phyloP scores from a whole-genome alignment of 495 filamentous ascomycete genomes.

The Cryomyces antarcticus region DNA sequence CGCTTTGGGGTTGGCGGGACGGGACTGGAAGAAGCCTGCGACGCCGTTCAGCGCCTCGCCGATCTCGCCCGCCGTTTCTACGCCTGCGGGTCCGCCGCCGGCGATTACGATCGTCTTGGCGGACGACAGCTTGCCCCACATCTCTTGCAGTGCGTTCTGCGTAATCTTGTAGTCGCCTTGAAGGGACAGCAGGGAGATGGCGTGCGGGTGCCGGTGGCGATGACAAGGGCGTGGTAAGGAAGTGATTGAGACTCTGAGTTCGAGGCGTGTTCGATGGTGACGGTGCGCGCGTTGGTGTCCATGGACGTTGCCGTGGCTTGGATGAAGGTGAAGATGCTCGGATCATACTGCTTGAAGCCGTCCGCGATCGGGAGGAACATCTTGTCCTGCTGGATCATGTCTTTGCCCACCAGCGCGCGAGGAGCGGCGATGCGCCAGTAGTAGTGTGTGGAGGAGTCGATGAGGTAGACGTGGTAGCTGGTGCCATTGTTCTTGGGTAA shows the following conservation, averaged over 20 bases:
- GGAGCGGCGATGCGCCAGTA: constrained; percentile 20
- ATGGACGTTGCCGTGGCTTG: constrained; percentile 19
- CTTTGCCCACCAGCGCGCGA: constrained; percentile 17
- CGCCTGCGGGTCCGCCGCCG: constrained; percentile 47
- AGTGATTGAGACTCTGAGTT: constrained; percentile 7
- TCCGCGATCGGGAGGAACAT: constrained; percentile 15
- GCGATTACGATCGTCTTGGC: constrained; percentile 26
- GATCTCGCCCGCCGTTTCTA: constrained; percentile 36
- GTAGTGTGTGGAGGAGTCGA: constrained; percentile 19
- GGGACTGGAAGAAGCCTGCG: constrained; percentile 5
- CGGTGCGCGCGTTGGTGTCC: constrained; percentile 15
- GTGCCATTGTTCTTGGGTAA: constrained; percentile 6
- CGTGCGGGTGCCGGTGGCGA: constrained; percentile 16
- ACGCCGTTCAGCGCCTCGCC: constrained; percentile 13
- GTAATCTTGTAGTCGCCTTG: constrained; percentile 12
- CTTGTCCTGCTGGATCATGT: constrained; percentile 13
- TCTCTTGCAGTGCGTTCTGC: constrained; percentile 7
- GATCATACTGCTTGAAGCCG: constrained; percentile 17
- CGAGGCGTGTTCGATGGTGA: constrained; percentile 8
- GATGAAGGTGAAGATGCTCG: constrained; percentile 15
- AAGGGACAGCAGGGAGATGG: constrained; percentile 9
- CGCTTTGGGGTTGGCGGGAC: constrained; percentile 17
- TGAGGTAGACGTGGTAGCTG: constrained; percentile 17
- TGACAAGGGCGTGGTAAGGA: constrained; percentile 24
- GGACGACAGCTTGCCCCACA: constrained; percentile 8